These are phyloP conservation scores for Lobulomyces angularis DNA, from an alignment of 192 early-diverging fungal species.

Conservation along the genomic window DNA sequence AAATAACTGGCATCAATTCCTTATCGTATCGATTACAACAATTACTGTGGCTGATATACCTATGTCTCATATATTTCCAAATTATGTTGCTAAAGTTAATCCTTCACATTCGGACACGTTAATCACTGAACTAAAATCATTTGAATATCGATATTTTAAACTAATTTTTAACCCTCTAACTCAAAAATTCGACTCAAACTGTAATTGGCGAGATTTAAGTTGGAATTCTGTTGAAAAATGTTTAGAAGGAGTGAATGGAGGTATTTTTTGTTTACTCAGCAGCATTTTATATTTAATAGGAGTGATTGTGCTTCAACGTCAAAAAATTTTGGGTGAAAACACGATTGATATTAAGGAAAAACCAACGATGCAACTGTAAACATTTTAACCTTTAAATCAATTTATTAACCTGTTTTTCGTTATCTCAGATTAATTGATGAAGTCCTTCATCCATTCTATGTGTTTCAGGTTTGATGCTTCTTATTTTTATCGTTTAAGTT, in stretches of 20 bases:
- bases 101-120: slow-evolving; percentile 10
- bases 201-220: slow-evolving; percentile 34
- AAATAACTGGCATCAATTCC: too few relatives aligned
- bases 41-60: slow-evolving; percentile 23
- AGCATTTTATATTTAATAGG: neutral
- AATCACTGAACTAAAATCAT: slow-evolving; percentile 10
- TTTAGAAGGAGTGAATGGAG: slow-evolving; percentile 13
- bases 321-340: slow-evolving; percentile 37
- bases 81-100: neutral
- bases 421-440: too few relatives aligned
- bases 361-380: slow-evolving; percentile 26
- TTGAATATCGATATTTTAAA: slow-evolving; percentile 37
- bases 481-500: neutral
- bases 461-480: slow-evolving; percentile 9
- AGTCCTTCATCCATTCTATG: too few relatives aligned
- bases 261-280: neutral
- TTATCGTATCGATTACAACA: too few relatives aligned
- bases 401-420: slow-evolving; percentile 46
- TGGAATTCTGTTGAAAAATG: slow-evolving; percentile 25
- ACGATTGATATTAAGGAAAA: slow-evolving; percentile 26
- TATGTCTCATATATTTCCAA: neutral
- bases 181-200: slow-evolving; percentile 31
- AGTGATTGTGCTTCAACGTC: slow-evolving; percentile 7
- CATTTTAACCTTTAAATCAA: slow-evolving; percentile 42
- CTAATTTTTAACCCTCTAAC: slow-evolving; percentile 43